A percentile compares a stretch with the other conserved stretches of the same genome.
Evolutionary conservation across 1,139 yeast species (phyloP).

Genomic region (Sugiyamaella neomexicana): DNA sequence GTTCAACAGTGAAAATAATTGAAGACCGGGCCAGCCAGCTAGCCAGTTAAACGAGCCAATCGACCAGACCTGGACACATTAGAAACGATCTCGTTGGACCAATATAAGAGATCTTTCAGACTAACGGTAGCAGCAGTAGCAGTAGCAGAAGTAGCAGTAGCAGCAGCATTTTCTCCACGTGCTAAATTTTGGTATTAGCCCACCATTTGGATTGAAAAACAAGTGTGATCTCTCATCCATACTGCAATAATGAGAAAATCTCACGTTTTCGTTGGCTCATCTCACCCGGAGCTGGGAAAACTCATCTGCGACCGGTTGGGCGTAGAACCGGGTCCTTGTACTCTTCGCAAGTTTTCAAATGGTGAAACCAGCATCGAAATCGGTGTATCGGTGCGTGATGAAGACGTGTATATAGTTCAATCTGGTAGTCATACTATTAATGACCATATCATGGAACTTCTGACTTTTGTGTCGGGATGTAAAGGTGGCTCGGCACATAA

Average conservation of each 20-base stretch:
- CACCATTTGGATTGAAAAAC: not conserved
- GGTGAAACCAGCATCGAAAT: constrained; percentile 97
- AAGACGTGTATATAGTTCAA: constrained; percentile 94
- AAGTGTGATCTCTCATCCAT: not conserved
- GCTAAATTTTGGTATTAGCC: not conserved
- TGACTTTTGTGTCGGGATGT: constrained; percentile 91
- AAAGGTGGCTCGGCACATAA: constrained; percentile 96
- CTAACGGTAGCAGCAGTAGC: too few species aligned
- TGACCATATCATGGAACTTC: constrained; percentile 94
- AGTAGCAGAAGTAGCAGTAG: too few species aligned
- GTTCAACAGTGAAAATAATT: not conserved
- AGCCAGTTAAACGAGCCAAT: too few species aligned
- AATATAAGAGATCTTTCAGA: too few species aligned
- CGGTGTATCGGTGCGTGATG: constrained; percentile 92
- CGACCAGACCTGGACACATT: not conserved
- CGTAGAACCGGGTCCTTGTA: constrained; percentile 93
- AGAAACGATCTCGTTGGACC: too few species aligned
- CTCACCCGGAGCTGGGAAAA: constrained; percentile 92
- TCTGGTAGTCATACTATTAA: constrained; percentile 87
- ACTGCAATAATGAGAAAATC: constrained; percentile 79
- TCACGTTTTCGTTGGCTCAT: constrained; percentile 92
- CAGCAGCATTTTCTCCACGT: not conserved
- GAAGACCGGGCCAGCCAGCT: not conserved
- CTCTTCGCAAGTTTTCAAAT: constrained; percentile 85
- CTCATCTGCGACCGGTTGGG: constrained; percentile 89